Conservation (phyloP, 208 protist species). For the Leishmania martiniquensis region DNA sequence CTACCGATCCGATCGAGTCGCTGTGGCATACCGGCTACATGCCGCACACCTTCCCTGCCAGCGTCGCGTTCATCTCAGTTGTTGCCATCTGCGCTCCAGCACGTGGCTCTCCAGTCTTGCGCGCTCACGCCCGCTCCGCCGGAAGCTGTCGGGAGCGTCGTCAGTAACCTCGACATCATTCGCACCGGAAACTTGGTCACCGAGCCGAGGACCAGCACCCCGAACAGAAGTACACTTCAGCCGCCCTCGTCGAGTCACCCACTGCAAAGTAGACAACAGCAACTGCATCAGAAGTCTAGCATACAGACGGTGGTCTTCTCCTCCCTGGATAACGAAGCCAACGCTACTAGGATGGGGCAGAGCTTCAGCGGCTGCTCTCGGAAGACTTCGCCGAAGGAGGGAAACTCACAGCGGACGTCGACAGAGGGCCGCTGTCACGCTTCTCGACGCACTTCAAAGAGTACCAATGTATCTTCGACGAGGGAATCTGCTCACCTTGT, state of each 20-base stretch:
- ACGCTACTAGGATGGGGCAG: neutral
- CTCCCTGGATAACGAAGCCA: neutral
- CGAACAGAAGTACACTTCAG: neutral
- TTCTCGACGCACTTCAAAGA: neutral
- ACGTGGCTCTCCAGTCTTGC: neutral
- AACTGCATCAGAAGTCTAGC: neutral
- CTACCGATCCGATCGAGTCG: slow-evolving; percentile 2
- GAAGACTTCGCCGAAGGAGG: slow-evolving; percentile 1
- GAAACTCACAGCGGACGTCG: neutral
- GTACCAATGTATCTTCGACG: neutral
- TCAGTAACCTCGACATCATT: neutral
- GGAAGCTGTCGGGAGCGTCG: neutral
- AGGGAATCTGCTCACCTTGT: neutral
- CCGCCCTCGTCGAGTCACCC: neutral
- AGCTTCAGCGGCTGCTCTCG: neutral
- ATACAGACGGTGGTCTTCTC: no score
- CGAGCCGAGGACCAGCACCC: neutral
- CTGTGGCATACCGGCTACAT: neutral
- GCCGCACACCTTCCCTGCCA: neutral
- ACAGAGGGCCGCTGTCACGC: no score
- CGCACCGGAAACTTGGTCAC: neutral
- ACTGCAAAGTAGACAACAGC: neutral
- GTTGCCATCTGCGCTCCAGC: slow-evolving; percentile 4
- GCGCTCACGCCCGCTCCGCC: neutral
- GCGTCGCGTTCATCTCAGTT: slow-evolving; percentile 1